Percentiles rank a stretch among this genome's conserved stretches.
phyloP scores from a whole-genome alignment of 2,329 filamentous ascomycete genomes.

The Nothophaeocryptopus gaeumannii region DNA sequence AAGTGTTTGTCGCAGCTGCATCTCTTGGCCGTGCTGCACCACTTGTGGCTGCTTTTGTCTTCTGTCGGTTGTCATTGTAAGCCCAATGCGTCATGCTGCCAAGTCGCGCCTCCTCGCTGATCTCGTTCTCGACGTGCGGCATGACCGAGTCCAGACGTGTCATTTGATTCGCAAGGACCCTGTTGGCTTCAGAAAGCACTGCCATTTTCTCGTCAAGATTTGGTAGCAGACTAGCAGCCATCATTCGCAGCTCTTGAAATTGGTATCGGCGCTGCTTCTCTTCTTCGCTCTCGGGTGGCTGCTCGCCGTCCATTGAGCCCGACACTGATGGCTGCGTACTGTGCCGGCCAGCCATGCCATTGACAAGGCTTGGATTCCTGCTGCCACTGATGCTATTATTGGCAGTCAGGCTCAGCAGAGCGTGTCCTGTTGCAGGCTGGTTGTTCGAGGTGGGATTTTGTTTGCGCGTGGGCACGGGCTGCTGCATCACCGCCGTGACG shows the following conservation, averaged over 20 bases:
- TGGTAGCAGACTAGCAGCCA: constrained; percentile 79
- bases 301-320: constrained; percentile 28
- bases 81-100: constrained; percentile 94
- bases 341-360: constrained; percentile 30
- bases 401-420: constrained; percentile 37
- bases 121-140: constrained; percentile 80
- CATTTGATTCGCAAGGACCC: constrained; percentile 81
- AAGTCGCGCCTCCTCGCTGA: constrained; percentile 90
- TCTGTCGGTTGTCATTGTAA: constrained; percentile 73
- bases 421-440: constrained; percentile 21
- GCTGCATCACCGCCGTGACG: constrained; percentile 59
- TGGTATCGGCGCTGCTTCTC: constrained; percentile 47
- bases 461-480: constrained; percentile 43
- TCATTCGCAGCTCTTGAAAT: constrained; percentile 73
- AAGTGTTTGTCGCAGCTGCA: constrained; percentile 68
- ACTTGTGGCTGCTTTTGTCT: constrained; percentile 52
- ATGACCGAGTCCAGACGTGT: constrained; percentile 81
- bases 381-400: constrained; percentile 41
- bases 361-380: constrained; percentile 39
- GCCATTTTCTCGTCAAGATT: constrained; percentile 97
- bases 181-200: constrained; percentile 87
- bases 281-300: constrained; percentile 34
- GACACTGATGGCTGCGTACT: constrained; percentile 25
- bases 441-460: constrained; percentile 11
- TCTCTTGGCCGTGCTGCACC: constrained; percentile 75